Evolutionary conservation across 805 yeast species (phyloP).

Genomic region (Ogataea allantospora): DNA sequence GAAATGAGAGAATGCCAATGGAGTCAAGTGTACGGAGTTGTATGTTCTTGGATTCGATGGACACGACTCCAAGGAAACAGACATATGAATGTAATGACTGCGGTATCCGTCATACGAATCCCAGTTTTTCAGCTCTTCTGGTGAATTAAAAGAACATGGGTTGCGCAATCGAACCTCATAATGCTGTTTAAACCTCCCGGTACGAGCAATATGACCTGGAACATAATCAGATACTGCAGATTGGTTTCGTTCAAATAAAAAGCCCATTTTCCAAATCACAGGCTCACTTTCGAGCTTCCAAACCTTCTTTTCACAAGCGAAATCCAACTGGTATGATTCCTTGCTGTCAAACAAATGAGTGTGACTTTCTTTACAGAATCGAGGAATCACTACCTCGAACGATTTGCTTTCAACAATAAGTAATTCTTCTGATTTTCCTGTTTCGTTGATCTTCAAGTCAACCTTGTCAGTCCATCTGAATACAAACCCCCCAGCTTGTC

Average conservation of each 20-base stretch:
- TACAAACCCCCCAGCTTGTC: slow-evolving; percentile 60
- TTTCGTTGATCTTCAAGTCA: slow-evolving; percentile 48
- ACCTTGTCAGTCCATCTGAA: slow-evolving; percentile 64
- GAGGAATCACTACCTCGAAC: slow-evolving; percentile 57
- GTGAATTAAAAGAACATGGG: slow-evolving; percentile 43
- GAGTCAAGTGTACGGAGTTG: slow-evolving; percentile 77
- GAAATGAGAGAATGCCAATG: slow-evolving; percentile 65
- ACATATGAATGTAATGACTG: slow-evolving; percentile 77
- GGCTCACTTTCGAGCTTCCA: slow-evolving; percentile 60
- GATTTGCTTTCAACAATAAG: slow-evolving; percentile 52
- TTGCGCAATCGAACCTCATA: slow-evolving; percentile 55
- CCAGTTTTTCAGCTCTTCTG: slow-evolving; percentile 46
- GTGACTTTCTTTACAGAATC: slow-evolving; percentile 38
- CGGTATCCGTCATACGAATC: slow-evolving; percentile 83
- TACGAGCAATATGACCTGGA: slow-evolving; percentile 39
- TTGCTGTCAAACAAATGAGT: slow-evolving; percentile 16
- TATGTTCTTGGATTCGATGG: slow-evolving; percentile 36
- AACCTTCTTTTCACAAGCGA: slow-evolving; percentile 45
- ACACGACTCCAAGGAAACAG: slow-evolving; percentile 51
- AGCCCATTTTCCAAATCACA: slow-evolving; percentile 77
- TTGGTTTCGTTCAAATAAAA: slow-evolving; percentile 65
- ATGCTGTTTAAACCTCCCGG: slow-evolving; percentile 54
- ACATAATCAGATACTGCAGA: slow-evolving; percentile 32
- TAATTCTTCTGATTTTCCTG: slow-evolving; percentile 47
- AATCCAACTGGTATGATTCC: slow-evolving; percentile 34